Conservation (phyloP, 306 rosid genomes). For the Dryas drummondii region DNA sequence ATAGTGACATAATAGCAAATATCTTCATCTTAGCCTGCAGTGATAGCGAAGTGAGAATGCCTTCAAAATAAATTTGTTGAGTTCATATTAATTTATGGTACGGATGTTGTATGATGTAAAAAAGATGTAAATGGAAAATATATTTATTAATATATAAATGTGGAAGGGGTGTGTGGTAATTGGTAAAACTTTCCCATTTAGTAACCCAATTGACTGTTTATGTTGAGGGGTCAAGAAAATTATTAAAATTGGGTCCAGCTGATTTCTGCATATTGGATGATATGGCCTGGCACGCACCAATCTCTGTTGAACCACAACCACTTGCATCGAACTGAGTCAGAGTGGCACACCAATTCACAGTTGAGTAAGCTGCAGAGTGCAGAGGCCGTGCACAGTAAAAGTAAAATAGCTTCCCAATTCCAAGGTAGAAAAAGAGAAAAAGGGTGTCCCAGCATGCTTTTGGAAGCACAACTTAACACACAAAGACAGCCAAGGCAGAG, state of each 20-base stretch:
- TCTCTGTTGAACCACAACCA: not conserved
- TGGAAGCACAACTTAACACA: not conserved
- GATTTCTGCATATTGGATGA: not conserved
- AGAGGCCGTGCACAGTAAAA: slow-evolving; percentile 8
- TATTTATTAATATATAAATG: too few relatives aligned
- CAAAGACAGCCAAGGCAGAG: slow-evolving; percentile 3
- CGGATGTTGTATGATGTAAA: too few relatives aligned
- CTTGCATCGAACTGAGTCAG: not conserved
- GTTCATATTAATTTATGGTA: too few relatives aligned
- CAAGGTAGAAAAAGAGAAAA: not conserved
- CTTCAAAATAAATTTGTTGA: too few relatives aligned
- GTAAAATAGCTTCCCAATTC: slow-evolving; percentile 1
- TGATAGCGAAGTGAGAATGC: too few relatives aligned
- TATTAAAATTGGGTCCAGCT: slow-evolving; percentile 7
- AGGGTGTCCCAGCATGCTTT: not conserved
- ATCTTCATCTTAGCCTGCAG: too few relatives aligned
- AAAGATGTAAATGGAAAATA: too few relatives aligned
- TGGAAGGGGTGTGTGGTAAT: too few relatives aligned
- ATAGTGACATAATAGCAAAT: too few relatives aligned
- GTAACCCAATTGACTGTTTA: not conserved
- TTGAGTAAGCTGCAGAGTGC: not conserved
- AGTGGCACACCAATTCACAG: not conserved
- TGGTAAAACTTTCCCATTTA: too few relatives aligned
- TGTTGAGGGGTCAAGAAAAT: slow-evolving; percentile 2
- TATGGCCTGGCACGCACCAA: slow-evolving; percentile 4